Base-by-base conservation (phyloP, 306 rosid genomes). In the Comarum palustre region DNA sequence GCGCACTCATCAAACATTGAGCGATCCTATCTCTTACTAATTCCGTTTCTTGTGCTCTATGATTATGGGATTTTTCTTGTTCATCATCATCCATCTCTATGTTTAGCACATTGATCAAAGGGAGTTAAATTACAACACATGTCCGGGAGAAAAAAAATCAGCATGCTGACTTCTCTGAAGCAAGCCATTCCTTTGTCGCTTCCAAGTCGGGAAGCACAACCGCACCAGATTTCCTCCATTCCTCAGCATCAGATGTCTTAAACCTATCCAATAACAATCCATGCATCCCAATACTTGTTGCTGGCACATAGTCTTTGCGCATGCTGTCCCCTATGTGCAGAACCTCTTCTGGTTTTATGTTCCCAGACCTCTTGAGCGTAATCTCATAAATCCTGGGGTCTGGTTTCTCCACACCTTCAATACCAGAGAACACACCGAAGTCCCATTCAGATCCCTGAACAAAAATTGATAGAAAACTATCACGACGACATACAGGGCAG, bases 381-480 rank as follows among this genome's bases (percentile, higher is more conserved):
- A 94, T 79, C 89, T 94, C 81, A 20, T 89, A 91, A 65, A 94
- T 88, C 68, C 79, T 89, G 0, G 95, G 91, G 76, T 91, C 78
- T 32, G 99, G 97, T 83, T 91, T 94, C 89, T 94, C 97, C 10
- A 94, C 77, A 5, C 99, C 99, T 75, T 86, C 99, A 0, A 94
- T 82, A 68, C 99, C 99, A 43, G 97, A 94, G 81, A 94, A 94
- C 62, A 94, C 95, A 6, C 96, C 97, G 22, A 94, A 94, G 86
- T 94, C 97, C 97, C 99, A 94, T 72, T 91, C 96, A 42, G 89
- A 82, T 84, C 95, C 97, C 99, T 94, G 92, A 80, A 78, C 65
- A 79, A 52, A 79, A 59, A 68, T 59, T 51, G 45, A 62, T 51
- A 41, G 42, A 47, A 34, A 16, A 34, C 34, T 1, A 45, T 24